Evolutionary conservation across 2,329 filamentous ascomycete genomes (phyloP), one percentile per base, ranked within the genome.

Genomic region (Aspergillus transmontanensis): DNA sequence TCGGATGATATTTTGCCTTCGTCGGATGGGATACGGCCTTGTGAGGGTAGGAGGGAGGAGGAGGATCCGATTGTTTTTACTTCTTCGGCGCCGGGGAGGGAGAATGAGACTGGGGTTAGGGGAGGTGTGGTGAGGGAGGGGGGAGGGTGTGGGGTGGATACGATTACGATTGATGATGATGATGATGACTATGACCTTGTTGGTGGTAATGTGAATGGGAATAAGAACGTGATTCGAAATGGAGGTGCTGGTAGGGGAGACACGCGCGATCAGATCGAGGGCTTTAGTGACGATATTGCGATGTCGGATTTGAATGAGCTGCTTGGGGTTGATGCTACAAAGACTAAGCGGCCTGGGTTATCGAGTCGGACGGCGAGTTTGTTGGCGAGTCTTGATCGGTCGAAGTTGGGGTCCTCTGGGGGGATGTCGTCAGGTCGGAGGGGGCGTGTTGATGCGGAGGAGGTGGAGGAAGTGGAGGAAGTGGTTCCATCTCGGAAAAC

Each of bases 401-500:
- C 61, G 34, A 66, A 62, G 21, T 58, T 54, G 34, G 62, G 58
- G 19, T 48, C 57, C 14, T 34, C 32, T 46, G 48, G 54, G 36
- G 55, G 16, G 61, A 58, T 39, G 16, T 51, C 43, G 46, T 64
- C 28, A 10, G 14, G 23, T 23, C 32, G 51, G 3, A 58, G 46
- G 63, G 63, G 57, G 4, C 26, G 60, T 14, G 36, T 46, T 23
- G 30, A 50, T 21, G 23, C 56, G 50, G 58, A 43, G 23, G 30
- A 60, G 10, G 54, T 61, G 1, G 60, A 70, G 9, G 62, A 71
- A 6, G 59, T 70, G 16, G 73, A 72, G 60, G 71, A 73, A 5
- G 34, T 88, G 6, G 84, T 85, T 1, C 83, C 84, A 30, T 74
- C 69, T n/a, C 69, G 65, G 48, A 83, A 75, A 54, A 73, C 78